Base-by-base conservation (phyloP, 164 flowering plant species). In the Piper longum region DNA sequence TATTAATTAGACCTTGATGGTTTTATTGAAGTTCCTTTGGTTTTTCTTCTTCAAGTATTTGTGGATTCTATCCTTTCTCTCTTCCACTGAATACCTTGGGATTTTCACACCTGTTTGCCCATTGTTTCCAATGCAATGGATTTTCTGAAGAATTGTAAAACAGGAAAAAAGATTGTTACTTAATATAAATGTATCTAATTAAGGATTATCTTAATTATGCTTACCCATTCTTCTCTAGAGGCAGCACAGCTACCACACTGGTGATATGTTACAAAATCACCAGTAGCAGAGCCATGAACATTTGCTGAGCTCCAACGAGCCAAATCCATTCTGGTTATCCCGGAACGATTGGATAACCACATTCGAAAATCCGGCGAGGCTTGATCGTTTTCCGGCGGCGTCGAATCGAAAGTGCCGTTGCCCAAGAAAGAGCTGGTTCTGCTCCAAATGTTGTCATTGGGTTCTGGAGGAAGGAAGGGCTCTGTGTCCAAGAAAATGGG, bases 21-120 rank as follows among this genome's bases (percentile, higher is more conserved):
- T 90, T 75, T 90, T 90, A 80, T 80, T 86, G 79, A 85, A 90
- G 73, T 90, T 90, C 67, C 97, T 83, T 76, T 83, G 89, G 66
- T 81, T 88, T 82, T 86, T 80, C 74, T 90, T 90, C 80, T 85
- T 86, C 70, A 86, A 62, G 67, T 90, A 90, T 54, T 83, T 79
- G 2, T 76, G 73, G 67, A 90, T 90, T 63, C 82, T 83, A 16
- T 80, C 81, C 65, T 80, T 90, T 75, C 89, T 85, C 72, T 88
- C 96, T 73, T 88, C 96, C 12, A 64, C 82, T 0, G 89, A 74
- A 66, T 88, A 90, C 51, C 80, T 65, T 2, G 81, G 81, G 16
- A 85, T 80, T 66, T 81, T 85, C 43, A 61, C 51, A 54, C 36
- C 36, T 26, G 36, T 26, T 26, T 26, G 36, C 36, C 36, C 36